phyloP scores from a whole-genome alignment of 148 eudicot genomes.

The Spergularia marina region DNA sequence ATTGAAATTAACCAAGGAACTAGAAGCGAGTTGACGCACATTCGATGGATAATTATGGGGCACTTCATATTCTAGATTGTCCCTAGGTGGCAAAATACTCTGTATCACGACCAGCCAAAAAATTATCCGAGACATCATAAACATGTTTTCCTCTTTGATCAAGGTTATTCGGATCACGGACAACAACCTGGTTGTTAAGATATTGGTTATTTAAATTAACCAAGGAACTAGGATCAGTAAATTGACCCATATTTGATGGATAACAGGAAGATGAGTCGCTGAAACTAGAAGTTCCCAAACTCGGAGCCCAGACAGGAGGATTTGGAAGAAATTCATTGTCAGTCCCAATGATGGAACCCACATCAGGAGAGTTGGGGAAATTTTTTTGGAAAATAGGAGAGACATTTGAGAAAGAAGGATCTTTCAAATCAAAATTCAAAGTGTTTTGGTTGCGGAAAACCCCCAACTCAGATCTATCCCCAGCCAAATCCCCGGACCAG shows the following conservation, averaged over 20 bases:
- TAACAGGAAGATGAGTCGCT: neutral
- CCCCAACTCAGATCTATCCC: neutral
- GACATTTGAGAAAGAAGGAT: neutral
- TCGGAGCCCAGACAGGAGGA: neutral
- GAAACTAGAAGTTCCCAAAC: neutral
- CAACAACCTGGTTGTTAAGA: constrained; percentile 11
- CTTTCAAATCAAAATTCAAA: neutral
- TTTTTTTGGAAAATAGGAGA: constrained; percentile 1
- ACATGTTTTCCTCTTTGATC: constrained; percentile 1
- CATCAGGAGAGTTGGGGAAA: neutral
- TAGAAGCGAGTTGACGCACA: neutral
- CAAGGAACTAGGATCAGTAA: neutral
- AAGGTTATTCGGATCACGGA: neutral
- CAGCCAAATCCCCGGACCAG: neutral
- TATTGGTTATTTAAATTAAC: neutral
- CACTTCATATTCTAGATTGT: neutral
- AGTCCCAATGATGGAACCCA: neutral
- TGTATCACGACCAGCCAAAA: neutral
- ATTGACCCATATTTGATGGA: neutral
- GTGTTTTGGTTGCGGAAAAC: neutral
- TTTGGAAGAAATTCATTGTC: neutral
- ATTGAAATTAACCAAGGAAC: neutral
- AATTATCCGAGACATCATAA: neutral
- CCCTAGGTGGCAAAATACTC: neutral
- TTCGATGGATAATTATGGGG: neutral